These are phyloP conservation scores for Lactarius vividus DNA, from an alignment of 768 basidiomycete species.

Conservation along the genomic window DNA sequence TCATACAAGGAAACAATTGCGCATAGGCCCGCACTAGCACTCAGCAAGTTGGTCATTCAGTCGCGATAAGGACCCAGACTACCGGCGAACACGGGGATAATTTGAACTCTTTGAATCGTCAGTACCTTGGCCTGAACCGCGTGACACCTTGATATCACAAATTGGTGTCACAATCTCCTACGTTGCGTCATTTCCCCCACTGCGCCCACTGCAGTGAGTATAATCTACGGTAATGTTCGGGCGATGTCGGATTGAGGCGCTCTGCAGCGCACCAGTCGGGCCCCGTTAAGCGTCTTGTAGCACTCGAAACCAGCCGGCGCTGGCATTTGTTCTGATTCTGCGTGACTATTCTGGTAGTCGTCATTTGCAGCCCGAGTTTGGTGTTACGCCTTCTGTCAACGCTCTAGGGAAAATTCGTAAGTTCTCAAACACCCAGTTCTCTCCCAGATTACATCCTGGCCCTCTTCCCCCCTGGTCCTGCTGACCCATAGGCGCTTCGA, in stretches of 20 bases:
- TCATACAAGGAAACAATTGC: background rate
- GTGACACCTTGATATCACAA: background rate
- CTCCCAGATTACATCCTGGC: too few species aligned
- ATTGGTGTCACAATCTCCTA: background rate
- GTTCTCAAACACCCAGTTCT: background rate
- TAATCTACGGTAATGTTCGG: background rate
- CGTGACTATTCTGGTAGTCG: background rate
- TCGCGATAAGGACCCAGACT: background rate
- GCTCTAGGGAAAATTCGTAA: background rate
- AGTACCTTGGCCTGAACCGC: background rate
- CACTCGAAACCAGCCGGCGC: too few species aligned
- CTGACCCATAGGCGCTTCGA: too few species aligned
- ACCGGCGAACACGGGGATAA: background rate
- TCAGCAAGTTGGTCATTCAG: background rate
- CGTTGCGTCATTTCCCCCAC: background rate
- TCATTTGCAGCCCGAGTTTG: background rate
- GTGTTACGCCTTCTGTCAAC: background rate
- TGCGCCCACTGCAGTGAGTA: background rate
- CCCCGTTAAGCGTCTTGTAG: background rate
- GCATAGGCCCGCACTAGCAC: background rate
- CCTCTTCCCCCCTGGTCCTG: too few species aligned
- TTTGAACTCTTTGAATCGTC: background rate
- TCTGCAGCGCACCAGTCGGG: background rate
- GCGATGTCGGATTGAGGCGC: background rate
- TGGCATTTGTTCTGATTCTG: background rate